Evolutionary conservation across 345 rosid species (phyloP), one percentile per base, ranked within the genome.

Genomic region (Euphorbia pulcherrima): DNA sequence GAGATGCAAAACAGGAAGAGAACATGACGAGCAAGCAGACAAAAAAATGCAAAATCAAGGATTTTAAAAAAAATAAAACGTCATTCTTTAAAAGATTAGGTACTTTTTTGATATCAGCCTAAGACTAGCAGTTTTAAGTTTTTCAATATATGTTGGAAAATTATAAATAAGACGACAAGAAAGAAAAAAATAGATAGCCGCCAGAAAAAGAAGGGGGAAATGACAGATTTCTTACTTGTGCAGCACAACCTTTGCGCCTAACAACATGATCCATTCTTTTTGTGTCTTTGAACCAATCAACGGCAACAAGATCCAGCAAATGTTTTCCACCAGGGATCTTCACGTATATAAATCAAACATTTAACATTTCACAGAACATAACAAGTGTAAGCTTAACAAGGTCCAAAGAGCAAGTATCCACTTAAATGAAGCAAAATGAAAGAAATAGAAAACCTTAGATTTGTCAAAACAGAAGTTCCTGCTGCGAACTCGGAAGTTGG

Each of bases 261-360:
- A 85, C 92, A 41, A 92, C 97, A 79, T 95, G 97, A 76, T 95
- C 99, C 84, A 95, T 92, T 83, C 94, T 86, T 86, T 87, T 95
- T 28, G 87, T 78, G 73, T 92, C 97, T 80, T 95, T 95, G 82
- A 90, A 95, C 99, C 99, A 95, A 80, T 95, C 99, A 46, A 95
- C 97, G 52, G 99, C 97, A 62, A 95, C 96, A 13, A 95, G 99
- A 83, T 95, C 97, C 99, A 92, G 86, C 60, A 90, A 82, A 79
- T 85, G 97, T 74, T 92, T 95, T 76, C 97, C 97, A 1, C 96
- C 97, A 75, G 93, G 90, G 77, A 85, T 82, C 99, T 95, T 80
- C 80, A 80, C 44, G 50, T 56, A 68, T 69, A 80, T 18, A 39
- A 6, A 39, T 44, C 13, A 14, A 2, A 44, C 17, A 72, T 47